Evolutionary conservation across 768 basidiomycete species (phyloP).

Genomic region (Macrocybe gigantea): DNA sequence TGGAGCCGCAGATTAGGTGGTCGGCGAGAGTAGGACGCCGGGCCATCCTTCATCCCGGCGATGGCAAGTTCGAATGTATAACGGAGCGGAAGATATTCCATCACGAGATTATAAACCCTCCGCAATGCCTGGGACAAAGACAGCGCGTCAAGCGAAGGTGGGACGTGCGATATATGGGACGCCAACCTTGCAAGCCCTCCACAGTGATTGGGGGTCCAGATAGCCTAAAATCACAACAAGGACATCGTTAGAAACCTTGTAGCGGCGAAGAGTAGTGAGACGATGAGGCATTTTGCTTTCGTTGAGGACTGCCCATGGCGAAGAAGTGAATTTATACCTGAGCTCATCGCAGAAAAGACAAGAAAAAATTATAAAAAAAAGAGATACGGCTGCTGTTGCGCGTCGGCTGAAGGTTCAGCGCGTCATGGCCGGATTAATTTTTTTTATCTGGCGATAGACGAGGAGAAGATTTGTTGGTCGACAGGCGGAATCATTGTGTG

Average conservation of each 20-base stretch:
- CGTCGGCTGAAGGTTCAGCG: slow-evolving; percentile 19
- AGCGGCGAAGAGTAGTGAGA: slow-evolving; percentile 35
- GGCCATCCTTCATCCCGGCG: slow-evolving; percentile 47
- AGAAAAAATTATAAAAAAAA: slow-evolving; percentile 39
- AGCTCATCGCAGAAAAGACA: slow-evolving; percentile 27
- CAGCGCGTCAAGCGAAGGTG: neutral
- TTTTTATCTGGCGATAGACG: slow-evolving; percentile 19
- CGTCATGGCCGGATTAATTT: too few relatives aligned
- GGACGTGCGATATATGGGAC: neutral
- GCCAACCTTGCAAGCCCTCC: slow-evolving; percentile 39
- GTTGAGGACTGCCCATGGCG: slow-evolving; percentile 23
- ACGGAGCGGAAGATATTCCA: slow-evolving; percentile 41
- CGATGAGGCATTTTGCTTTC: slow-evolving; percentile 39
- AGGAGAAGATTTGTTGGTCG: slow-evolving; percentile 37
- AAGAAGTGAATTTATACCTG: slow-evolving; percentile 42
- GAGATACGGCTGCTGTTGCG: slow-evolving; percentile 38
- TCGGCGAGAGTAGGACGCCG: slow-evolving; percentile 29
- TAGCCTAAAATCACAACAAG: slow-evolving; percentile 43
- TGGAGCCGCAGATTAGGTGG: slow-evolving; percentile 37
- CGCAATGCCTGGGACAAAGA: slow-evolving; percentile 34
- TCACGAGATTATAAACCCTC: slow-evolving; percentile 37
- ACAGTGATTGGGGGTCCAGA: slow-evolving; percentile 42
- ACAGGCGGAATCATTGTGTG: slow-evolving; percentile 43
- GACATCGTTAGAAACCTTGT: slow-evolving; percentile 47
- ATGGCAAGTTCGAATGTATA: slow-evolving; percentile 46